Evolutionary conservation across 768 basidiomycete genomes (phyloP).

Genomic region (Floccularia luteovirens): DNA sequence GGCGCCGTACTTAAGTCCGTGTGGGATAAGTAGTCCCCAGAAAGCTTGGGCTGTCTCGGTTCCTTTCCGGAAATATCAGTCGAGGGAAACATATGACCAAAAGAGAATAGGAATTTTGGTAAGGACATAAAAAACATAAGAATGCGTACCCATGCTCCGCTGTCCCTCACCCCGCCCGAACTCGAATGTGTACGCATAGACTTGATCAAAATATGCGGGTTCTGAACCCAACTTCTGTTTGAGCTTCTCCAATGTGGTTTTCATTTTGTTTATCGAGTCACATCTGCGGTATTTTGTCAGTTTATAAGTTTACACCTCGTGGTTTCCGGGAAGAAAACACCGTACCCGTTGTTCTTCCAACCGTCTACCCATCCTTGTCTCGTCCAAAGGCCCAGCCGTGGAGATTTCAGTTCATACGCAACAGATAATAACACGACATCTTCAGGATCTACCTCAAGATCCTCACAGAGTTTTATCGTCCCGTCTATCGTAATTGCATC

Average conservation of each 20-base stretch:
- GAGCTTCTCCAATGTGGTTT: constrained; percentile 42
- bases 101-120: too few species aligned
- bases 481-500: constrained; percentile 72
- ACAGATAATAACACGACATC: constrained; percentile 79
- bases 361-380: constrained; percentile 72
- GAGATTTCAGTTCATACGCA: constrained; percentile 77
- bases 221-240: constrained; percentile 56
- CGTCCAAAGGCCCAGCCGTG: constrained; percentile 64
- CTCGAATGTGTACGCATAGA: constrained; percentile 77
- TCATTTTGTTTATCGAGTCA: constrained; percentile 62
- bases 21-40: constrained; percentile 71
- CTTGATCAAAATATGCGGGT: constrained; percentile 61
- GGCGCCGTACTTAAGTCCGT: constrained; percentile 63
- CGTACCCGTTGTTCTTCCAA: constrained; percentile 69
- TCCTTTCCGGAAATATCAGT: constrained; percentile 23
- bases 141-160: constrained; percentile 62
- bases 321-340: constrained; percentile 5
- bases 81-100: background rate
- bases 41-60: constrained; percentile 69
- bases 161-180: constrained; percentile 74
- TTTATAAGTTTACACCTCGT: background rate
- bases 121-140: background rate
- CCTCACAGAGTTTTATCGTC: constrained; percentile 70
- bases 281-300: constrained; percentile 32
- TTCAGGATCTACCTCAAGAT: constrained; percentile 64